Base-by-base conservation (phyloP, 345 rosid species). In the Hypericum androsaemum region DNA sequence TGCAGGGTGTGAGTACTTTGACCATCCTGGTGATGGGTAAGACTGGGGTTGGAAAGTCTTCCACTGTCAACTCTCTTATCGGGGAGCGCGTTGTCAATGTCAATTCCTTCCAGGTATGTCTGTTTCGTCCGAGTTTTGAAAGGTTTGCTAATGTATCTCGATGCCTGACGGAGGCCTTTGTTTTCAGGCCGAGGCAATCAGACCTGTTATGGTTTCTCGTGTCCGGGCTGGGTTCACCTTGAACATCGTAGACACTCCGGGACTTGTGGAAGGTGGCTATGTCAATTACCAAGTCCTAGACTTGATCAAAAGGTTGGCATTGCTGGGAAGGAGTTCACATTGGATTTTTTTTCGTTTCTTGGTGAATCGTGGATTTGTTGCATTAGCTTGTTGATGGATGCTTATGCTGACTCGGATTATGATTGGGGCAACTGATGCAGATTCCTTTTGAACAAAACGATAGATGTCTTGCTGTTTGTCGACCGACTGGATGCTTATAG, bases 41-140 rank as follows among this genome's bases (percentile, higher is more conserved):
- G 74, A 94, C 89, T n/a, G 94, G 96, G 41, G 83, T 81, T 51
- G 96, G 94, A 42, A 87, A 87, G 60, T 87, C 96, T 10, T 87
- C 96, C 1, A 81, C 96, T 47, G 85, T 87, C 40, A 87, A 84
- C 62, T 87, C 96, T 37, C 76, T 87, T 45, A 58, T 81, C 12
- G 85, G 94, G 45, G 96, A 87, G 74, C 77, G 70, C 46, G 89
- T 71, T 47, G 80, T 80, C 58, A 63, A 81, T 58, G 85, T 84
- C 54, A 84, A 77, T 64, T 74, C 94, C 50, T 87, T 87, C 57
- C 88, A 84, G 84, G 96, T 52, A 44, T 14, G 38, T 38, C 39
- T 35, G 43, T 43, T 59, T 60, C 44, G 42, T 6, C 46, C 12
- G 39, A 35, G 35, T 40, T 41, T 28, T 11, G 59, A 28, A 41